Conservation (phyloP, 192 early-diverging fungal genomes). For the Coemansia asiatica region DNA sequence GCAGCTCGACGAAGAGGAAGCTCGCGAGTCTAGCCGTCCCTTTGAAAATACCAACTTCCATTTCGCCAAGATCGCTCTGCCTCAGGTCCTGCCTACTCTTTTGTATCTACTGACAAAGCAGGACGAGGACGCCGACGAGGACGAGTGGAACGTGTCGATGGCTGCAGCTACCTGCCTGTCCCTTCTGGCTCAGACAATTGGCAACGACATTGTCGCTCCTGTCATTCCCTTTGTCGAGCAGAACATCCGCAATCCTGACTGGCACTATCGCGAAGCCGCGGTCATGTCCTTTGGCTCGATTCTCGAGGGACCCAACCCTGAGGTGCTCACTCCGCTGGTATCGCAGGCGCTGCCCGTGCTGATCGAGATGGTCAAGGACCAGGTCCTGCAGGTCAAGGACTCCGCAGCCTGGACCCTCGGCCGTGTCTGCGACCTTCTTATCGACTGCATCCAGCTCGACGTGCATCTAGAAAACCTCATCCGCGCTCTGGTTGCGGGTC, state of each 20-base stretch:
- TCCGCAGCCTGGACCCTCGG: constrained; percentile 98
- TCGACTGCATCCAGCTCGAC: constrained; percentile 72
- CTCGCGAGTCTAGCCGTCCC: constrained; percentile 54
- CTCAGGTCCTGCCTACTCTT: constrained; percentile 84
- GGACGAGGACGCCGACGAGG: constrained; percentile 98
- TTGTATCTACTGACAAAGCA: constrained; percentile 89
- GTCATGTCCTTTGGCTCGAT: constrained; percentile 99
- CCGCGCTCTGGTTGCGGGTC: constrained; percentile 74
- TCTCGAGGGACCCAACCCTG: constrained; percentile 82
- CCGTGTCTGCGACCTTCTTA: constrained; percentile 82
- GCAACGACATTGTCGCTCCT: constrained; percentile 74
- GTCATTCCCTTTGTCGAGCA: constrained; percentile 89
- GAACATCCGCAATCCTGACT: constrained; percentile 81
- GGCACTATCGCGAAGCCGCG: constrained; percentile 94
- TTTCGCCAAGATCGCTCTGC: constrained; percentile 77
- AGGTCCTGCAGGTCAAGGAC: constrained; percentile 89
- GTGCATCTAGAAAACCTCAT: constrained; percentile 70
- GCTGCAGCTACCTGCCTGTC: constrained; percentile 94
- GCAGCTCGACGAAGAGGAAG: constrained; percentile 62
- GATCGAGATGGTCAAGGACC: constrained; percentile 87
- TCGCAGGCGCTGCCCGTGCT: constrained; percentile 85
- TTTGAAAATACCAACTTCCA: constrained; percentile 60
- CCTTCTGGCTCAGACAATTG: constrained; percentile 81
- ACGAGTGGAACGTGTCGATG: constrained; percentile 99
- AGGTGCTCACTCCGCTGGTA: constrained; percentile 67